A percentile compares a stretch with the other conserved stretches of the same genome.
Conservation (phyloP, 495 filamentous ascomycete genomes). For the Penicillium flavigenum region DNA sequence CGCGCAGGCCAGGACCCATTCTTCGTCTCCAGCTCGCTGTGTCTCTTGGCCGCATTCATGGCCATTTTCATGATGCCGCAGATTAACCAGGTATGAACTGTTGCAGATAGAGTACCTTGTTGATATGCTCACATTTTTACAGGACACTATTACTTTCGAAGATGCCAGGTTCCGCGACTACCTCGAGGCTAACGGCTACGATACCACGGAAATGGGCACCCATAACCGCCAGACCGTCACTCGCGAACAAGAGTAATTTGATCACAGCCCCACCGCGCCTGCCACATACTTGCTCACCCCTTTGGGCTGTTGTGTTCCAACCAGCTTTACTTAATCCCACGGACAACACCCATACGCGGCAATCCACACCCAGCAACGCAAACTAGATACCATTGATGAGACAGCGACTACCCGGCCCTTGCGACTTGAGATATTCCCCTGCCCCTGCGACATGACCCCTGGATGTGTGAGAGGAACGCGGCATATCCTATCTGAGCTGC, state of each 20-base stretch:
- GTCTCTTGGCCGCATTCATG: constrained; percentile 60
- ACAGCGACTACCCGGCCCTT: constrained; percentile 15
- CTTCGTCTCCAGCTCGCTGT: constrained; percentile 65
- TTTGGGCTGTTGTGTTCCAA: neutral
- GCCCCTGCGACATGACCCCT: neutral
- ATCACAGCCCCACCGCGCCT: neutral
- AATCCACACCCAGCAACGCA: constrained; percentile 1
- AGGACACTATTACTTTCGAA: constrained; percentile 68
- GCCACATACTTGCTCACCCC: neutral
- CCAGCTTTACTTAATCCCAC: neutral
- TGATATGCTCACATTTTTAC: neutral
- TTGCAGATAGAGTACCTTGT: neutral
- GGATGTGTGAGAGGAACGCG: neutral
- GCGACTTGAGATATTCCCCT: neutral
- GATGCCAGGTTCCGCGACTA: constrained; percentile 70
- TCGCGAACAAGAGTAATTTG: constrained; percentile 15
- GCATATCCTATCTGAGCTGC: constrained; percentile 20
- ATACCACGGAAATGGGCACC: constrained; percentile 64
- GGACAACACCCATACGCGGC: constrained; percentile 15
- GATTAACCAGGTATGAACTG: constrained; percentile 57
- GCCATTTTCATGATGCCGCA: constrained; percentile 60
- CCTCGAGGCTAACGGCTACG: constrained; percentile 66
- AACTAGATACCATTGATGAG: constrained; percentile 5
- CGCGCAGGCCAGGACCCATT: constrained; percentile 77
- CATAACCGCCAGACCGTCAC: constrained; percentile 14